These are phyloP conservation scores for Bruguiera hainesii DNA, from an alignment of 441 rosid species.

Conservation along the genomic window DNA sequence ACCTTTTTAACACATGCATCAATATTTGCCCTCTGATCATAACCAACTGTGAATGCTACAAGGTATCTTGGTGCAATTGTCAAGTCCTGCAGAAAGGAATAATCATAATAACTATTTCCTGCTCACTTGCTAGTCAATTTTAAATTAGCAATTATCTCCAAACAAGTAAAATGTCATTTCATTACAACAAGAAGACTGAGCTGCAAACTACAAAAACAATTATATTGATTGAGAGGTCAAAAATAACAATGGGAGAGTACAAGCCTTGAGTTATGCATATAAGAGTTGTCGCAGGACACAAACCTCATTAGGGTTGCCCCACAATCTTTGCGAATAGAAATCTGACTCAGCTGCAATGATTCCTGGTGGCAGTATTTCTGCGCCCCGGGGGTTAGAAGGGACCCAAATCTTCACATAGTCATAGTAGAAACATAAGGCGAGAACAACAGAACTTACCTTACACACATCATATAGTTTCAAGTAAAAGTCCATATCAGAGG, in stretches of 20 bases:
- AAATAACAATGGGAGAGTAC: background rate
- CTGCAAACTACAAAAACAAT: background rate
- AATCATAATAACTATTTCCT: background rate
- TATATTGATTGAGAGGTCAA: background rate
- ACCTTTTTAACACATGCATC: slow-evolving; percentile 94
- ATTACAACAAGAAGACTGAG: background rate
- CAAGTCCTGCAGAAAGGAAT: slow-evolving; percentile 58
- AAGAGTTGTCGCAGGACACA: slow-evolving; percentile 7
- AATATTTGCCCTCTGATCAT: slow-evolving; percentile 66
- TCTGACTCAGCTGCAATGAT: slow-evolving; percentile 84
- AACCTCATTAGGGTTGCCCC: slow-evolving; percentile 94
- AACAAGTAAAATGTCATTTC: background rate
- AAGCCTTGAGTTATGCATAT: background rate
- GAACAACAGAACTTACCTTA: background rate
- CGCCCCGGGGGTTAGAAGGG: slow-evolving; percentile 92
- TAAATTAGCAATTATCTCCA: background rate
- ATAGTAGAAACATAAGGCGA: background rate
- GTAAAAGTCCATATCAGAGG: no score
- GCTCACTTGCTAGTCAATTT: background rate
- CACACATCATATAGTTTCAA: background rate
- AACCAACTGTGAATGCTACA: slow-evolving; percentile 91
- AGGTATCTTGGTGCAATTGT: slow-evolving; percentile 69
- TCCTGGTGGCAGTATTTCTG: slow-evolving; percentile 90
- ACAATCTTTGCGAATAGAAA: slow-evolving; percentile 75
- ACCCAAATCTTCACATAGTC: slow-evolving; percentile 74